A percentile compares a stretch with the other conserved stretches of the same genome.
phyloP scores from a whole-genome alignment of 2,329 filamentous ascomycete genomes.

The Epichloe bromicola region DNA sequence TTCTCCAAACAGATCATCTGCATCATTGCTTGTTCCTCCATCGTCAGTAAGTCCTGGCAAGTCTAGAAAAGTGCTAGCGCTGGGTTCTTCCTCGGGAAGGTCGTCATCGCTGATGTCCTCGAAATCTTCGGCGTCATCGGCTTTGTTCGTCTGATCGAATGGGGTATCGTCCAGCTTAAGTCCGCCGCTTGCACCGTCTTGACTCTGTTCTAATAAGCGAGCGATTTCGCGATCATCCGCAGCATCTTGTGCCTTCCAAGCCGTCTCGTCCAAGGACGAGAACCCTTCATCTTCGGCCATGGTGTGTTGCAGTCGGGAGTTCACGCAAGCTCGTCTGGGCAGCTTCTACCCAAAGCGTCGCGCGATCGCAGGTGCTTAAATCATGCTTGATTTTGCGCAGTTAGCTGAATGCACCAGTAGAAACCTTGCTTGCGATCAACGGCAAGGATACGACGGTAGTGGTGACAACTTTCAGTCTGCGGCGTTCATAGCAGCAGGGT shows the following conservation, averaged over 20 bases:
- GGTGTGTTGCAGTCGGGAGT: slow-evolving; percentile 8
- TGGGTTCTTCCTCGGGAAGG: slow-evolving; percentile 61
- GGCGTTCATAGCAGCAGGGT: background rate
- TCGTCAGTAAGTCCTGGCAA: slow-evolving; percentile 46
- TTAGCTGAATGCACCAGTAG: background rate
- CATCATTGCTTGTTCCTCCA: slow-evolving; percentile 44
- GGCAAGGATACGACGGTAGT: background rate
- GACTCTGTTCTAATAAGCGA: slow-evolving; percentile 28
- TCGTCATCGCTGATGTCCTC: slow-evolving; percentile 90
- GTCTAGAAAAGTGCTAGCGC: slow-evolving; percentile 29
- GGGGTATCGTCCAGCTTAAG: slow-evolving; percentile 31
- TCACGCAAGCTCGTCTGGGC: slow-evolving; percentile 8
- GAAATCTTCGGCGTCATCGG: slow-evolving; percentile 81
- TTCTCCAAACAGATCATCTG: slow-evolving; percentile 59
- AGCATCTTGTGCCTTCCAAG: slow-evolving; percentile 30
- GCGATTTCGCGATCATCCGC: slow-evolving; percentile 37
- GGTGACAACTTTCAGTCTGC: background rate
- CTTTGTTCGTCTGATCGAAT: slow-evolving; percentile 63
- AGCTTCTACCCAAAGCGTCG: slow-evolving; percentile 13
- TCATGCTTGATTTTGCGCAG: slow-evolving; percentile 13
- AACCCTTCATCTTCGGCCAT: slow-evolving; percentile 23
- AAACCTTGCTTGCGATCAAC: background rate
- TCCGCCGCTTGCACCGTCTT: slow-evolving; percentile 25
- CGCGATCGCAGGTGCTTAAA: slow-evolving; percentile 10
- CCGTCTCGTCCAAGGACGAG: slow-evolving; percentile 21